Evolutionary conservation across 768 basidiomycete species (phyloP), one percentile per base, ranked within the genome.

Genomic region (Boletus barrowsii): DNA sequence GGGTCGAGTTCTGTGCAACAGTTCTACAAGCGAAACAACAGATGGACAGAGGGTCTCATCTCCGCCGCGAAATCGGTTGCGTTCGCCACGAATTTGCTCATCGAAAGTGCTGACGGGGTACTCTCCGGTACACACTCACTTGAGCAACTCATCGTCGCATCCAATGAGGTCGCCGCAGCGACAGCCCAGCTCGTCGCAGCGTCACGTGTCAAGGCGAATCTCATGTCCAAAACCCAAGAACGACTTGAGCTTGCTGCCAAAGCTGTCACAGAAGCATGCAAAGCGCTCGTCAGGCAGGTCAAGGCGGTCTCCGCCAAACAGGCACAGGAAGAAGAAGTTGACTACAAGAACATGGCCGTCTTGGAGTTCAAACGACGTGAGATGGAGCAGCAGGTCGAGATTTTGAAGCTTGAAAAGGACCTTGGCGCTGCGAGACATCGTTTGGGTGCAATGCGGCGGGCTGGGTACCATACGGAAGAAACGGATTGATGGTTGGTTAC

Each of bases 381-480:
- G 81, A 98, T 99, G 94, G 97, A 98, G 75, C 93, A 96, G 66
- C 95, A 98, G 72, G 97, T 98, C n/a, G 91, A 96, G 70, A 97
- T 99, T 61, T 76, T 99, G 61, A 94, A 88, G 68, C 72, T 98
- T 63, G 97, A 98, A 78, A 97, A 97, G 76, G 94, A 98, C 0
- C 76, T 99, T 36, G 90, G 90, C 20, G 94, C 86, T 42, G 89
- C 91, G 18, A 82, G 91, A 57, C 88, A 89, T 69, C 80, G 82
- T 58, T 72, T 93, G 53, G 91, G 91, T 29, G 83, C 83, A 18
- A 93, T 93, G 90, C 81, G 91, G 62, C 81, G 90, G 43, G 91
- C 91, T 48, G 91, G 91, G 66, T 93, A 93, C 65, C 91, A 93
- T 69, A 90, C 90, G 30, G 82, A 90, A 62, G 90, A 92, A 74